Conservation (phyloP, 306 rosid genomes). For the Leucaena leucocephala region DNA sequence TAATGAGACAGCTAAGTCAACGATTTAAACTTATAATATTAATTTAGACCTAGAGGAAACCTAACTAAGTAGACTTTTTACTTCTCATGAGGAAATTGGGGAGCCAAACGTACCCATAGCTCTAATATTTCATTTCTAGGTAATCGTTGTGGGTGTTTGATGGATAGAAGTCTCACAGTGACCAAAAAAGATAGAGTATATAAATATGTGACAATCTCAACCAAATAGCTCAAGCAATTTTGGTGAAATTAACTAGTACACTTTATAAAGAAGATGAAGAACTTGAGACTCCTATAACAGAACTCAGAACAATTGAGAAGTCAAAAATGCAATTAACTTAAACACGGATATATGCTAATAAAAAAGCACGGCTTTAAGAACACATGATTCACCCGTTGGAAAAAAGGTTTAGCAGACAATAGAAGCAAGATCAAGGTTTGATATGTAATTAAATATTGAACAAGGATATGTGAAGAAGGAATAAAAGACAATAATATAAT, state of each 20-base stretch:
- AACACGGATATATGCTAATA: neutral
- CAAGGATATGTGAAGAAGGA: neutral
- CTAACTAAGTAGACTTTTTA: neutral
- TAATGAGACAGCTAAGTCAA: neutral
- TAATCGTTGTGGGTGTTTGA: neutral
- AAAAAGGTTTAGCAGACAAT: slow-evolving; percentile 1
- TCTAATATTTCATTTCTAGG: neutral
- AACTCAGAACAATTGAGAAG: neutral
- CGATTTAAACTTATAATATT: neutral
- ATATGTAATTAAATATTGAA: slow-evolving; percentile 17
- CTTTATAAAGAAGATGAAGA: no score
- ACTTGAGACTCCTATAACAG: no score
- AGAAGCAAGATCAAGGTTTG: slow-evolving; percentile 27
- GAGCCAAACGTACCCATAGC: neutral
- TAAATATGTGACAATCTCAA: neutral
- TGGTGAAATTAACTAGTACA: neutral
- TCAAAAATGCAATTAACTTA: slow-evolving; percentile 7
- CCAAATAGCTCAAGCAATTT: neutral
- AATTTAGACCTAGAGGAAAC: slow-evolving; percentile 6
- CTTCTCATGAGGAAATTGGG: neutral
- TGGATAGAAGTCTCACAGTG: neutral
- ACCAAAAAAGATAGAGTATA: no score
- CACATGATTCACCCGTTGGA: neutral
- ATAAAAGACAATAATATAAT: slow-evolving; percentile 13
- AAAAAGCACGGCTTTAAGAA: neutral